phyloP scores from a whole-genome alignment of 2,329 filamentous ascomycete species.

The Nothopassalora personata region DNA sequence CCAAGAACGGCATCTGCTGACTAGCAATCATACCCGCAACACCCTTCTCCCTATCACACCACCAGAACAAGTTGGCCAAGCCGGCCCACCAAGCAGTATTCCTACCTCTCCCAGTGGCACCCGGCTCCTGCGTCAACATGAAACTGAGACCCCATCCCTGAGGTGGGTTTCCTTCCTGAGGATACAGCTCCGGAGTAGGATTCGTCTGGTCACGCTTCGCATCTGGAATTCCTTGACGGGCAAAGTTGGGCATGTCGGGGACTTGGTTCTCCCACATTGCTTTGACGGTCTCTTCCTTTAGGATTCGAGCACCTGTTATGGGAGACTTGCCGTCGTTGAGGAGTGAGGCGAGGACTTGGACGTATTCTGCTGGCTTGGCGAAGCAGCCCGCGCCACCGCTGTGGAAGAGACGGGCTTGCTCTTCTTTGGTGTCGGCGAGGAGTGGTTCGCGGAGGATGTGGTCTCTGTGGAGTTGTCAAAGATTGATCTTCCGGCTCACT shows the following conservation, averaged over 20 bases:
- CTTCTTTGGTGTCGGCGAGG: slow-evolving; percentile 38
- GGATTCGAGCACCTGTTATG: slow-evolving; percentile 49
- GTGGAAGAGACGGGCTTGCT: slow-evolving; percentile 43
- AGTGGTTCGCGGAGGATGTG: slow-evolving; percentile 49
- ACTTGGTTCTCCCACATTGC: slow-evolving; percentile 53
- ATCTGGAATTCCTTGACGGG: slow-evolving; percentile 27
- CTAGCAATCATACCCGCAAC: neutral
- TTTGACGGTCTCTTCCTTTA: slow-evolving; percentile 54
- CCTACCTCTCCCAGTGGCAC: slow-evolving; percentile 31
- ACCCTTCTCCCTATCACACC: neutral
- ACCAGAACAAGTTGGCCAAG: neutral
- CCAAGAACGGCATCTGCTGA: neutral
- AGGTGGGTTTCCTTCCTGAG: slow-evolving; percentile 42
- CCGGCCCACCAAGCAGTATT: slow-evolving; percentile 32
- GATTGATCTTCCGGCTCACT: neutral
- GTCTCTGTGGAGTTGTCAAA: slow-evolving; percentile 35
- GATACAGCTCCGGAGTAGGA: slow-evolving; percentile 37
- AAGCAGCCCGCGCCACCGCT: slow-evolving; percentile 57
- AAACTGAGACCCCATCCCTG: slow-evolving; percentile 59
- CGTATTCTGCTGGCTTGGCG: slow-evolving; percentile 55
- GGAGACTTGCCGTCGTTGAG: slow-evolving; percentile 61
- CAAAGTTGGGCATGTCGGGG: slow-evolving; percentile 33
- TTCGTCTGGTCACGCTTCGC: slow-evolving; percentile 34
- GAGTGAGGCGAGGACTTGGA: slow-evolving; percentile 56
- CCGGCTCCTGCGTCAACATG: slow-evolving; percentile 32